phyloP scores from a whole-genome alignment of 805 yeast species.

The Myxozyma lipomycoides region DNA sequence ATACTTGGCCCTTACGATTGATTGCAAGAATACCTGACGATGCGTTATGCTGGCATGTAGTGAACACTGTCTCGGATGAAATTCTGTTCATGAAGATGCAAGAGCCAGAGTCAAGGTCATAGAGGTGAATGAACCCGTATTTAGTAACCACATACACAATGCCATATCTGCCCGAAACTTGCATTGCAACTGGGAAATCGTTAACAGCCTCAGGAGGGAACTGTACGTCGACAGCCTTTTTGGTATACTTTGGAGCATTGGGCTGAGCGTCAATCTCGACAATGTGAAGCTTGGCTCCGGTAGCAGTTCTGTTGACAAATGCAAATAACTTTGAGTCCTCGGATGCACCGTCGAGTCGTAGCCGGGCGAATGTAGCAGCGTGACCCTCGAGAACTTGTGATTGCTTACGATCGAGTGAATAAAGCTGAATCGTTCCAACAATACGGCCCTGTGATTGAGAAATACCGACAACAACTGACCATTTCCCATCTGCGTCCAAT shows the following conservation, averaged over 20 bases:
- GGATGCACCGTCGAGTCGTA: slow-evolving; percentile 68
- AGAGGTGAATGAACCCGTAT: slow-evolving; percentile 92
- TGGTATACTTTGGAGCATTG: slow-evolving; percentile 73
- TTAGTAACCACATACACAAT: slow-evolving; percentile 86
- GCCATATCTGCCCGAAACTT: slow-evolving; percentile 81
- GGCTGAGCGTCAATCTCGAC: slow-evolving; percentile 95
- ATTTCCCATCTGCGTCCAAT: slow-evolving; percentile 70
- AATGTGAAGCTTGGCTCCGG: slow-evolving; percentile 82
- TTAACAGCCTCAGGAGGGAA: slow-evolving; percentile 95
- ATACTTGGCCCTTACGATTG: slow-evolving; percentile 91
- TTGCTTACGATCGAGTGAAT: slow-evolving; percentile 78
- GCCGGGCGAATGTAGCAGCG: slow-evolving; percentile 81
- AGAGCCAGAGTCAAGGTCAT: slow-evolving; percentile 88
- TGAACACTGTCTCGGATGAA: slow-evolving; percentile 91
- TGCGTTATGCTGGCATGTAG: slow-evolving; percentile 69
- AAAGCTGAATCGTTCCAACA: slow-evolving; percentile 94
- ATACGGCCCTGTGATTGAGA: slow-evolving; percentile 90
- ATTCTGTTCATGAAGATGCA: slow-evolving; percentile 94
- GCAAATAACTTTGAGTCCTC: slow-evolving; percentile 81
- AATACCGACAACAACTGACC: slow-evolving; percentile 96
- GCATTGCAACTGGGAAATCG: slow-evolving; percentile 94
- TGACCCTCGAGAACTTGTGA: slow-evolving; percentile 98
- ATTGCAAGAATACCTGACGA: slow-evolving; percentile 85
- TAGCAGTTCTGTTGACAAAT: slow-evolving; percentile 83
- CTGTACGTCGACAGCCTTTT: slow-evolving; percentile 87